phyloP scores from a whole-genome alignment of 345 rosid genomes.

The Aquilaria sinensis region DNA sequence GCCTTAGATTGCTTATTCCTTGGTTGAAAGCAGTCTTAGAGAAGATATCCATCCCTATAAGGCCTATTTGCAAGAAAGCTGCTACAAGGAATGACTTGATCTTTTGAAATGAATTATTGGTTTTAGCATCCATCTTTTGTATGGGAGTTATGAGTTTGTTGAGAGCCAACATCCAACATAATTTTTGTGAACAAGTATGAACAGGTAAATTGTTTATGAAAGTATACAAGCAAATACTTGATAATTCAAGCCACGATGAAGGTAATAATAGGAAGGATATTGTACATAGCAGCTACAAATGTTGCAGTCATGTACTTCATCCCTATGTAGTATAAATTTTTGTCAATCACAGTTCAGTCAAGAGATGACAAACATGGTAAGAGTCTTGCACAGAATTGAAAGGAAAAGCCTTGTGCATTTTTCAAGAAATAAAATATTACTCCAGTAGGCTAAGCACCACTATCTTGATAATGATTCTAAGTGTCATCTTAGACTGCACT shows the following conservation, averaged over 20 bases:
- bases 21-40: constrained; percentile 67
- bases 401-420: background rate
- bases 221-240: constrained; percentile 21
- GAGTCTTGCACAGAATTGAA: background rate
- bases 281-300: constrained; percentile 74
- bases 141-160: too few relatives aligned
- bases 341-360: constrained; percentile 77
- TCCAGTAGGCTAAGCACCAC: constrained; percentile 58
- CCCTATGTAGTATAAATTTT: constrained; percentile 64
- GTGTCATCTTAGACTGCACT: constrained; percentile 69
- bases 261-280: constrained; percentile 79
- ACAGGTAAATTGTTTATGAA: background rate
- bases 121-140: too few relatives aligned
- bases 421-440: constrained; percentile 29
- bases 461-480: constrained; percentile 52
- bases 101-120: constrained; percentile 16
- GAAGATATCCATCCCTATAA: constrained; percentile 82
- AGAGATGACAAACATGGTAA: background rate
- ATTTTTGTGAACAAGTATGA: too few relatives aligned
- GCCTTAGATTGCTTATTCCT: constrained; percentile 20
- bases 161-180: too few relatives aligned
- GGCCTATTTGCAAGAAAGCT: constrained; percentile 75
- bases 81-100: constrained; percentile 59
- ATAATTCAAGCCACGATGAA: constrained; percentile 66
- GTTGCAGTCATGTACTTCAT: constrained; percentile 88